These are phyloP conservation scores for Paraleonurus japonicus DNA, from an alignment of 257 asterid genomes.

Conservation along the genomic window DNA sequence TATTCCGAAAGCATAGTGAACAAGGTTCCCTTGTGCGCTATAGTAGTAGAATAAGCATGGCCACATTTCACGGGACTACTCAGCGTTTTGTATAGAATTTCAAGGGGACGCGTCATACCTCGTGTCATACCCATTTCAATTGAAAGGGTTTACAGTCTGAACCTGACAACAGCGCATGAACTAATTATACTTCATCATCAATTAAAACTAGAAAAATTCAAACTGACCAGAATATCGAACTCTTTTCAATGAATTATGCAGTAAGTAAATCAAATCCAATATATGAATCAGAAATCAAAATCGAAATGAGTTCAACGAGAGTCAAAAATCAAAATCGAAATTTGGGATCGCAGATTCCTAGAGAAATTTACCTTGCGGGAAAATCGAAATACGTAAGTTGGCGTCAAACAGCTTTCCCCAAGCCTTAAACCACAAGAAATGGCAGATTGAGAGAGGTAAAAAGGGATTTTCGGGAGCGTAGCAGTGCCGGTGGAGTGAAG, in stretches of 20 bases:
- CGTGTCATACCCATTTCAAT: slow-evolving; percentile 53
- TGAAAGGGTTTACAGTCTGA: slow-evolving; percentile 1
- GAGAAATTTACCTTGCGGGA: slow-evolving; percentile 24
- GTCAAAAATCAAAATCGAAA: background rate
- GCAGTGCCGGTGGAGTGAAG: background rate
- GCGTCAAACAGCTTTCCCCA: background rate
- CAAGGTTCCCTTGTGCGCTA: slow-evolving; percentile 31
- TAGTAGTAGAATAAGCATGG: slow-evolving; percentile 43
- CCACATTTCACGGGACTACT: slow-evolving; percentile 38
- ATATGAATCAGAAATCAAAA: background rate
- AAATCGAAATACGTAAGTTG: background rate
- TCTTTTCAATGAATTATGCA: background rate
- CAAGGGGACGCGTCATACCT: slow-evolving; percentile 57
- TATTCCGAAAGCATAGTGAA: slow-evolving; percentile 24
- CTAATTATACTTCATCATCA: background rate
- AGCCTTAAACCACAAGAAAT: slow-evolving; percentile 14
- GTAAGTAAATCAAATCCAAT: background rate
- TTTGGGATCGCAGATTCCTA: background rate
- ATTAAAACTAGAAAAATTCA: background rate
- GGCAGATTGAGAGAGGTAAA: background rate
- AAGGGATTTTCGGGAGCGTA: background rate
- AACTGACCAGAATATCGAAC: background rate
- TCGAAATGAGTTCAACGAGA: background rate
- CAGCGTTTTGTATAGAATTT: slow-evolving; percentile 49
- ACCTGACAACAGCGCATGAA: slow-evolving; percentile 35